Conservation (phyloP, 352 stramenopile genomes). For the Phytophthora sojae region DNA sequence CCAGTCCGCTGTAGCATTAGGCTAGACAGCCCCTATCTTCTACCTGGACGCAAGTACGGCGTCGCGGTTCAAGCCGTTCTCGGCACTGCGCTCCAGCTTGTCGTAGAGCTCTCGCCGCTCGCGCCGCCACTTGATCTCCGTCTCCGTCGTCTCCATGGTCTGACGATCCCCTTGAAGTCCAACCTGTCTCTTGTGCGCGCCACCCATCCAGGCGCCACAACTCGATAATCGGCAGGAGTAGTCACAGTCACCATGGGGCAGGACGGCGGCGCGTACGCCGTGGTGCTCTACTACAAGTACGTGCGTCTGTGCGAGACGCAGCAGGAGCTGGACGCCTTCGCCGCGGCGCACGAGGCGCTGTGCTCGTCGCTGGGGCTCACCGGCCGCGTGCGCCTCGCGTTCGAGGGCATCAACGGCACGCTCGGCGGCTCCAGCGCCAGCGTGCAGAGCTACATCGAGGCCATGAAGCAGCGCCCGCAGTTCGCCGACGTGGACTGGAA, state of each 20-base stretch:
- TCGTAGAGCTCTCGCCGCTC: slow-evolving; percentile 39
- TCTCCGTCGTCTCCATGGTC: slow-evolving; percentile 34
- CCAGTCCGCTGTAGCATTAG: neutral
- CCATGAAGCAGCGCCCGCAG: slow-evolving; percentile 49
- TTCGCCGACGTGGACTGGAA: slow-evolving; percentile 86
- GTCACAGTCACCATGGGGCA: slow-evolving; percentile 18
- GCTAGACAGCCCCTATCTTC: slow-evolving; percentile 16
- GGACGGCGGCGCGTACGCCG: slow-evolving; percentile 43
- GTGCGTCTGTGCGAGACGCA: slow-evolving; percentile 56
- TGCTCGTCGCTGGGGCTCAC: slow-evolving; percentile 63
- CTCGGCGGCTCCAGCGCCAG: slow-evolving; percentile 51
- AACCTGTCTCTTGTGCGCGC: slow-evolving; percentile 15
- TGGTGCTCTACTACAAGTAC: slow-evolving; percentile 91
- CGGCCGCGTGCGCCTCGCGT: slow-evolving; percentile 78
- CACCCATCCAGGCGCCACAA: slow-evolving; percentile 9
- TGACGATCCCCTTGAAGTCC: neutral
- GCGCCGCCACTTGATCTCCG: slow-evolving; percentile 41
- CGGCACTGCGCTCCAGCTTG: slow-evolving; percentile 30
- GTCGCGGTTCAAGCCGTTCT: slow-evolving; percentile 39
- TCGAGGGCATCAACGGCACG: slow-evolving; percentile 91
- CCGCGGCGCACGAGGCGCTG: slow-evolving; percentile 52
- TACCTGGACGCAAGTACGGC: slow-evolving; percentile 43
- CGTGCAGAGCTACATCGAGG: slow-evolving; percentile 72
- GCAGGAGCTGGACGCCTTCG: slow-evolving; percentile 47
- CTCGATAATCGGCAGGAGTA: neutral